These are phyloP conservation scores for Chondrus crispus DNA, from an alignment of 23 red algal species.

Conservation along the genomic window DNA sequence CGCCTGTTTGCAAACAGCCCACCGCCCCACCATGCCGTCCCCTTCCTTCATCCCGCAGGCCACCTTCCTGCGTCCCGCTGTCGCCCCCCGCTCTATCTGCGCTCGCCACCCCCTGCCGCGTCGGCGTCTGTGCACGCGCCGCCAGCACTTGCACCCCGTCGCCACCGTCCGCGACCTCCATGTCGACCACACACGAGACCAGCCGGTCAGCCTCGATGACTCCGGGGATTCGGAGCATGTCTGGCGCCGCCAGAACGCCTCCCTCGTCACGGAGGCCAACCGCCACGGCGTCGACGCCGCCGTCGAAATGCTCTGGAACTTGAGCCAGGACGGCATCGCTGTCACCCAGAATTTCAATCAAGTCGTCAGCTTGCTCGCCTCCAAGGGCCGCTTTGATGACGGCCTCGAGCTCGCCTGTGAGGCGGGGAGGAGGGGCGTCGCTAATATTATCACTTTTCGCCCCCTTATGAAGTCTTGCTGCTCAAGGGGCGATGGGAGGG, in stretches of 20 bases:
- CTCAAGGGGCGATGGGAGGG: conserved; percentile 21
- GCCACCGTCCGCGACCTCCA: too few species aligned
- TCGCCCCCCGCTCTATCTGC: too few species aligned
- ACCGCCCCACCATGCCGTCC: too few species aligned
- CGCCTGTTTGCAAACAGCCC: too few species aligned
- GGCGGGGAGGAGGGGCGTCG: conserved; percentile 18
- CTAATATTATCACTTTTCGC: conserved; percentile 72
- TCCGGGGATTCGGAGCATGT: neutral
- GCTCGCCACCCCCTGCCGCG: too few species aligned
- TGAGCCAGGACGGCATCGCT: conserved; percentile 50
- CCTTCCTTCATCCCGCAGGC: too few species aligned
- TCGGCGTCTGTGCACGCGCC: too few species aligned
- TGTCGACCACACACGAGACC: too few species aligned
- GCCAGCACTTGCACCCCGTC: too few species aligned
- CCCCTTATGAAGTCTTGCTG: conserved; percentile 76
- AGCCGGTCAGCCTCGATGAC: too few species aligned
- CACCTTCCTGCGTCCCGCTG: too few species aligned
- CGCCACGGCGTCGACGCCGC: conserved; percentile 30
- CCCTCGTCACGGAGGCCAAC: conserved; percentile 12
- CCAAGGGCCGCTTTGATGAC: conserved; percentile 30
- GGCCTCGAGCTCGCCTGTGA: conserved; percentile 58
- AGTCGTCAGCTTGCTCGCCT: conserved; percentile 52
- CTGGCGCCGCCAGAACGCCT: conserved; percentile 47
- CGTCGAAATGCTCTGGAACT: conserved; percentile 37
- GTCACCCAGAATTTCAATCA: conserved; percentile 71